Evolutionary conservation across 371 early-diverging fungal genomes (phyloP).

Genomic region (Mucor mucedo): DNA sequence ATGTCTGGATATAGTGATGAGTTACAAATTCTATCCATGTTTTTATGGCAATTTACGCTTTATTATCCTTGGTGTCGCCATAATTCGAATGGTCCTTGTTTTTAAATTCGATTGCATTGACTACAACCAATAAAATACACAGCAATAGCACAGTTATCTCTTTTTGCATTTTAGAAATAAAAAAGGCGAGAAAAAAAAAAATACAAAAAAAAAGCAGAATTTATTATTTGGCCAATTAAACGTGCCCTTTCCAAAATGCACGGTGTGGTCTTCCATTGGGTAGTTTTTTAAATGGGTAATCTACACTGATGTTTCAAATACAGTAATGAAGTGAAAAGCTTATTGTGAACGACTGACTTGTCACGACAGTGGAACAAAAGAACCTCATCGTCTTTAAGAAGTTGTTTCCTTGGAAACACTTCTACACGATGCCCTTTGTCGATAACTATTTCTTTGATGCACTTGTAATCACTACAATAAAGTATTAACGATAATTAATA

Average conservation of each 20-base stretch:
- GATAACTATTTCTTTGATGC: constrained; percentile 13
- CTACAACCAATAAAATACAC: not conserved
- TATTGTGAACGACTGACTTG: constrained; percentile 19
- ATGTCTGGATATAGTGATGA: constrained; percentile 14
- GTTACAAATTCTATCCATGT: not conserved
- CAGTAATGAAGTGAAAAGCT: constrained; percentile 16
- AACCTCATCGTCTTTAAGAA: constrained; percentile 18
- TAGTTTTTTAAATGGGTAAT: not conserved
- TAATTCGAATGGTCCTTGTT: constrained; percentile 36
- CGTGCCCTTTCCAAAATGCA: too few relatives aligned
- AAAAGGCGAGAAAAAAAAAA: too few relatives aligned
- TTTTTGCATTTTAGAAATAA: not conserved
- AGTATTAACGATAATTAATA: constrained; percentile 14
- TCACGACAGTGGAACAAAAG: constrained; percentile 18
- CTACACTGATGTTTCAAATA: not conserved
- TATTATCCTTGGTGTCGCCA: constrained; percentile 30
- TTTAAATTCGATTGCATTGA: constrained; percentile 22
- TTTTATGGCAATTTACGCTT: constrained; percentile 22
- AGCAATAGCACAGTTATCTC: constrained; percentile 4
- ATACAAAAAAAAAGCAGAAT: too few relatives aligned
- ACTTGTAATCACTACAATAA: constrained; percentile 17
- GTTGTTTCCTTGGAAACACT: constrained; percentile 13
- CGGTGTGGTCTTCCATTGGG: too few relatives aligned
- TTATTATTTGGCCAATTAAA: too few relatives aligned
- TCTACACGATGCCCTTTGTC: constrained; percentile 20